phyloP scores from a whole-genome alignment of 768 basidiomycete species.

The Naganishia vishniacii region DNA sequence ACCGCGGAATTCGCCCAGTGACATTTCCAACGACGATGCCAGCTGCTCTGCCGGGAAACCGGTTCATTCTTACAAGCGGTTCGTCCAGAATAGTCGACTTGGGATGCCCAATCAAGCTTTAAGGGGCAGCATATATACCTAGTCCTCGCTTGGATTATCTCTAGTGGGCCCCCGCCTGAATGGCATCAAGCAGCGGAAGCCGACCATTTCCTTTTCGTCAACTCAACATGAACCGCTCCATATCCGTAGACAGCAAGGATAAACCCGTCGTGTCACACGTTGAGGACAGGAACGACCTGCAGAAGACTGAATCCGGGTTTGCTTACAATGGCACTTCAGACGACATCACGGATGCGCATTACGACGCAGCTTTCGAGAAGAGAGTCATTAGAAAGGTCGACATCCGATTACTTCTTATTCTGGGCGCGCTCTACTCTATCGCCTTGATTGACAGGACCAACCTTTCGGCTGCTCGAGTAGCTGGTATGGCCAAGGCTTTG shows the following conservation, averaged over 20 bases:
- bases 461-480: conserved; percentile 37
- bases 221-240: conserved; percentile 11
- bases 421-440: conserved; percentile 23
- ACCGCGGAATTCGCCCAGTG: too few relatives aligned
- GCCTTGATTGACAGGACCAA: conserved; percentile 20
- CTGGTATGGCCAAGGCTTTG: conserved; percentile 39
- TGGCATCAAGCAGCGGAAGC: not conserved
- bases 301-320: conserved; percentile 1
- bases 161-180: not conserved
- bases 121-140: conserved; percentile 14
- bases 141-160: conserved; percentile 18
- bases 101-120: too few relatives aligned
- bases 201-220: not conserved
- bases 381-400: conserved; percentile 33
- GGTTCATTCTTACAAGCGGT: conserved; percentile 2
- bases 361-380: conserved; percentile 25
- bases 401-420: conserved; percentile 31
- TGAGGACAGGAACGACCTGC: conserved; percentile 8
- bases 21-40: too few relatives aligned
- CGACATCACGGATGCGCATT: not conserved
- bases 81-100: too few relatives aligned
- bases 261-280: conserved; percentile 21
- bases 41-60: too few relatives aligned
- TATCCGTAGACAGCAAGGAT: conserved; percentile 16
- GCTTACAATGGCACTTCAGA: not conserved